Evolutionary conservation across 2,329 filamentous ascomycete genomes (phyloP).

Genomic region (Dryadomyces sulphureus): DNA sequence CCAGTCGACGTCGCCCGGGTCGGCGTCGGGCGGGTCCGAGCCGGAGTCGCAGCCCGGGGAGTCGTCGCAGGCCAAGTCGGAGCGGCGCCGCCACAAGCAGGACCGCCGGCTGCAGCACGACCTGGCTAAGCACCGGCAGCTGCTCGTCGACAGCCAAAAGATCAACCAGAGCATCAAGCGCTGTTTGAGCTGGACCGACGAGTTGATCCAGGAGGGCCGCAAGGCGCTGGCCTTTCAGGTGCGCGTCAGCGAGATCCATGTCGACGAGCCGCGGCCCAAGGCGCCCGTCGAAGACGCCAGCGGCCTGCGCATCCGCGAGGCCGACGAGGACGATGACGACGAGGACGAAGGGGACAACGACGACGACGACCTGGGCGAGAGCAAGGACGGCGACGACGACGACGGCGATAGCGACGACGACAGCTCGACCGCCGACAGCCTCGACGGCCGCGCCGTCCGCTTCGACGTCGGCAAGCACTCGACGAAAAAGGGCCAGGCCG

Average conservation of each 20-base stretch:
- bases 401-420: not conserved
- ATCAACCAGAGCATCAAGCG: constrained; percentile 89
- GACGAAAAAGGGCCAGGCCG: not conserved
- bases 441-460: not conserved
- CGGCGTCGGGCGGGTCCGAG: constrained; percentile 17
- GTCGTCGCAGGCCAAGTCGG: constrained; percentile 3
- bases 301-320: constrained; percentile 10
- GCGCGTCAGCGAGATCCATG: constrained; percentile 59
- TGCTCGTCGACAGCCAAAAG: constrained; percentile 81
- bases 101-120: constrained; percentile 76
- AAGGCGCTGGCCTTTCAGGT: constrained; percentile 79
- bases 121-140: constrained; percentile 73
- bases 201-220: constrained; percentile 74
- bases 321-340: constrained; percentile 18
- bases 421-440: not conserved
- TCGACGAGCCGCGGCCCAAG: constrained; percentile 20
- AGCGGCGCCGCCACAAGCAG: constrained; percentile 43
- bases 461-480: not conserved
- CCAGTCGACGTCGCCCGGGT: not conserved
- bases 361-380: not conserved
- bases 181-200: constrained; percentile 80
- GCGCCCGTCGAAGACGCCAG: not conserved
- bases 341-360: constrained; percentile 13
- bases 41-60: constrained; percentile 13
- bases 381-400: not conserved